A percentile compares a stretch with the other conserved stretches of the same genome.
These are phyloP conservation scores for Physocladia obscura DNA, from an alignment of 192 early-diverging fungal species.

Conservation along the genomic window DNA sequence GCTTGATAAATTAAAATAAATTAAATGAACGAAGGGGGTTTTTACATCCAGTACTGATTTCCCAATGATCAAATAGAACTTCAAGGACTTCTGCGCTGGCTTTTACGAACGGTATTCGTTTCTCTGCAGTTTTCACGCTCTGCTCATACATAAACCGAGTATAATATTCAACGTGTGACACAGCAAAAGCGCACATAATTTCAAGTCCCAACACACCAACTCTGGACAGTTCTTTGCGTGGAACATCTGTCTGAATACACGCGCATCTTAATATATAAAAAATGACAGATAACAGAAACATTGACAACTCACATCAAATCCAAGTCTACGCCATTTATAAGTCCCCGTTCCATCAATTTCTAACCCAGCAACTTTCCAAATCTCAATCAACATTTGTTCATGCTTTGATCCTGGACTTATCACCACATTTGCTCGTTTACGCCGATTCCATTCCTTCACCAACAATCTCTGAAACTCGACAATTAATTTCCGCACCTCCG, in stretches of 20 bases:
- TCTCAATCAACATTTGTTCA: conserved; percentile 48
- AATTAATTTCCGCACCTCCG: conserved; percentile 60
- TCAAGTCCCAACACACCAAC: conserved; percentile 67
- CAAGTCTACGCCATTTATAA: conserved; percentile 62
- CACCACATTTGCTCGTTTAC: conserved; percentile 51
- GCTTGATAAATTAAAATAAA: background rate
- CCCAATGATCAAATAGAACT: conserved; percentile 68
- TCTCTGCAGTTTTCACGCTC: conserved; percentile 29
- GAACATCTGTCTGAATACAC: conserved; percentile 52
- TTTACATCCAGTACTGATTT: conserved; percentile 66
- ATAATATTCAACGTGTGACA: conserved; percentile 44
- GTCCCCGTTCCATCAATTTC: conserved; percentile 31
- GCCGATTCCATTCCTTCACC: conserved; percentile 54
- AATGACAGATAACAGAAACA: background rate
- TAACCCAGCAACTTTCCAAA: conserved; percentile 54
- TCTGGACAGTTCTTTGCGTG: conserved; percentile 59
- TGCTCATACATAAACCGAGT: conserved; percentile 30
- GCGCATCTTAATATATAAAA: background rate
- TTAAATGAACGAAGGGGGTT: background rate
- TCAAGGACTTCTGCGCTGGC: conserved; percentile 66
- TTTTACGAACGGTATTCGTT: conserved; percentile 57
- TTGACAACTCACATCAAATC: conserved; percentile 70
- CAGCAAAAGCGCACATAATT: conserved; percentile 58
- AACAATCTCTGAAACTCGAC: conserved; percentile 68
- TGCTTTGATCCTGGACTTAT: conserved; percentile 36